Evolutionary conservation across 2,329 filamentous ascomycete genomes (phyloP).

Genomic region (Aspergillus udagawae): DNA sequence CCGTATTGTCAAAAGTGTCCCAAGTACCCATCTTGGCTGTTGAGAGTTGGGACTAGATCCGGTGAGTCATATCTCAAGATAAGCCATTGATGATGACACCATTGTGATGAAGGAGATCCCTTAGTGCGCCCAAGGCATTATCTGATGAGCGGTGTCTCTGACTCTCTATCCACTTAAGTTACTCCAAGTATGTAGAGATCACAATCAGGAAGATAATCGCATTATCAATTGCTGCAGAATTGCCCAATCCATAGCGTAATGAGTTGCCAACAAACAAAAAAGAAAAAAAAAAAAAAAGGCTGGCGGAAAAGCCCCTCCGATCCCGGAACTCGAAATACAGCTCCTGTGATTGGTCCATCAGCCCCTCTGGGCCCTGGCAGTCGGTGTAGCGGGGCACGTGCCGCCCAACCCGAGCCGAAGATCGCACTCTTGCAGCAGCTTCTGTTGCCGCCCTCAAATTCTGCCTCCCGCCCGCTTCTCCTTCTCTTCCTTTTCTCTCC

Average conservation of each 20-base stretch:
- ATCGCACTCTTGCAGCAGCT: conserved; percentile 8
- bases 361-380: not conserved
- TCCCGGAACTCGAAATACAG: conserved; percentile 13
- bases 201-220: not conserved
- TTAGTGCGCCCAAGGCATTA: too few relatives aligned
- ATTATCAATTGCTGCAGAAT: not conserved
- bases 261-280: not conserved
- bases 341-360: conserved; percentile 22
- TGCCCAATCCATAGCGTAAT: not conserved
- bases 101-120: not conserved
- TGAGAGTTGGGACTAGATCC: not conserved
- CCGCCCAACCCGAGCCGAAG: conserved; percentile 19
- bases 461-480: conserved; percentile 7
- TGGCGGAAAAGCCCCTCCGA: conserved; percentile 7
- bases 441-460: not conserved
- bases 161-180: not conserved
- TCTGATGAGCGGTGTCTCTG: too few relatives aligned
- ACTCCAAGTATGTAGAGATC: not conserved
- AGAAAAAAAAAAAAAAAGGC: conserved; percentile 1
- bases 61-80: not conserved
- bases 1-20: not conserved
- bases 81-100: not conserved
- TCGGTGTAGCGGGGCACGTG: conserved; percentile 29
- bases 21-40: not conserved
- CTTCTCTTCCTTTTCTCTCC: conserved; percentile 9